phyloP scores from a whole-genome alignment of 2,329 filamentous ascomycete genomes.

The Aspergillus sp. region DNA sequence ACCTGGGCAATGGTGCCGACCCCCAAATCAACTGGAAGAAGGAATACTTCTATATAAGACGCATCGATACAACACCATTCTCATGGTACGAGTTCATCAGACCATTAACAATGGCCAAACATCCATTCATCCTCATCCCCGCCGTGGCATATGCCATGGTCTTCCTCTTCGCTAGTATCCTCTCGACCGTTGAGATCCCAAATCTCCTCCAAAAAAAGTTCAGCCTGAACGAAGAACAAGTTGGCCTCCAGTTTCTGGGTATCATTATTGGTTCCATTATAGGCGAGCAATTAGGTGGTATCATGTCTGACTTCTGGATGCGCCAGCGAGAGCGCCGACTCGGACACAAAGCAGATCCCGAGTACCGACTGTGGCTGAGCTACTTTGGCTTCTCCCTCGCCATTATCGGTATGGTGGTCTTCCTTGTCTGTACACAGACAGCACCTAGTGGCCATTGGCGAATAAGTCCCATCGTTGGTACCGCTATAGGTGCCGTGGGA shows the following conservation, averaged over 20 bases:
- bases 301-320: conserved; percentile 54
- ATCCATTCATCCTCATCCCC: conserved; percentile 47
- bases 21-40: conserved; percentile 33
- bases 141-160: conserved; percentile 52
- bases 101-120: conserved; percentile 42
- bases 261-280: conserved; percentile 54
- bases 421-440: conserved; percentile 49
- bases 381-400: conserved; percentile 48
- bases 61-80: conserved; percentile 49
- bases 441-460: conserved; percentile 45
- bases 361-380: conserved; percentile 53
- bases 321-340: conserved; percentile 24
- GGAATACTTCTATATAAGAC: conserved; percentile 41
- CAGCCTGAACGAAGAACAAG: conserved; percentile 51
- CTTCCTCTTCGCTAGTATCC: conserved; percentile 50
- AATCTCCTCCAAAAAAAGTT: conserved; percentile 52
- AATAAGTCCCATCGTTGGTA: conserved; percentile 52
- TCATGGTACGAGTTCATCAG: conserved; percentile 46
- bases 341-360: conserved; percentile 41
- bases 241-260: conserved; percentile 54
- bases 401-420: conserved; percentile 52
- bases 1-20: conserved; percentile 31
- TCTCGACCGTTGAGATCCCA: conserved; percentile 55
- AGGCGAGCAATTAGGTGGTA: conserved; percentile 56
- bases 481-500: conserved; percentile 47